Conservation (phyloP, 192 early-diverging fungal genomes). For the Backusella westeae region DNA sequence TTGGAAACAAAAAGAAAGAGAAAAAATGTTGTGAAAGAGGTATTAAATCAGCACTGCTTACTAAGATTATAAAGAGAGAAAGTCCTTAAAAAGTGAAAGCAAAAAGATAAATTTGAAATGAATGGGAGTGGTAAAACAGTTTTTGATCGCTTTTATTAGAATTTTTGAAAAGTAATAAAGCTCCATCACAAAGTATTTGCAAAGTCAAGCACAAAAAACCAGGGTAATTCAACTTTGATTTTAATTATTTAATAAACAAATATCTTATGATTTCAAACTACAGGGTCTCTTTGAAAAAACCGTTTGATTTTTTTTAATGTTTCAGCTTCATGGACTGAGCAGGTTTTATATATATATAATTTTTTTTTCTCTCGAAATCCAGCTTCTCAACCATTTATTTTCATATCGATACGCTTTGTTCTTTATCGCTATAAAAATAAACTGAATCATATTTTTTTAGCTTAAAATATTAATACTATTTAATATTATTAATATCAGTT, state of each 20-base stretch:
- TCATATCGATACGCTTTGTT: too few relatives aligned
- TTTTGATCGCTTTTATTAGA: background rate
- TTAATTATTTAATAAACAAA: background rate
- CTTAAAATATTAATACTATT: too few relatives aligned
- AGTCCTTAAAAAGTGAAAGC: too few relatives aligned
- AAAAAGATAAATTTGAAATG: background rate
- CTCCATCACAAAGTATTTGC: too few relatives aligned
- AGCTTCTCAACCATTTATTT: too few relatives aligned
- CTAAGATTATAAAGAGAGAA: background rate
- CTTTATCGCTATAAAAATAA: too few relatives aligned
- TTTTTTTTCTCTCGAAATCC: too few relatives aligned
- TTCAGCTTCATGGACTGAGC: background rate
- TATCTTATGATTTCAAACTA: background rate
- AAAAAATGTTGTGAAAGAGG: background rate
- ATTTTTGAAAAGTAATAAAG: too few relatives aligned
- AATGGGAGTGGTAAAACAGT: background rate
- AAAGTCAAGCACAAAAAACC: background rate
- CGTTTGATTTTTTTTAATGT: background rate
- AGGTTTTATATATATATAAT: background rate
- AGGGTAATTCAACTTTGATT: too few relatives aligned
- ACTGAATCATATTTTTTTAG: too few relatives aligned
- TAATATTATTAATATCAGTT: too few relatives aligned
- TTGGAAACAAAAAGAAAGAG: background rate
- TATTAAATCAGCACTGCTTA: background rate
- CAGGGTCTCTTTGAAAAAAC: background rate